Conservation (phyloP, 306 rosid species). For the Dryas drummondii region DNA sequence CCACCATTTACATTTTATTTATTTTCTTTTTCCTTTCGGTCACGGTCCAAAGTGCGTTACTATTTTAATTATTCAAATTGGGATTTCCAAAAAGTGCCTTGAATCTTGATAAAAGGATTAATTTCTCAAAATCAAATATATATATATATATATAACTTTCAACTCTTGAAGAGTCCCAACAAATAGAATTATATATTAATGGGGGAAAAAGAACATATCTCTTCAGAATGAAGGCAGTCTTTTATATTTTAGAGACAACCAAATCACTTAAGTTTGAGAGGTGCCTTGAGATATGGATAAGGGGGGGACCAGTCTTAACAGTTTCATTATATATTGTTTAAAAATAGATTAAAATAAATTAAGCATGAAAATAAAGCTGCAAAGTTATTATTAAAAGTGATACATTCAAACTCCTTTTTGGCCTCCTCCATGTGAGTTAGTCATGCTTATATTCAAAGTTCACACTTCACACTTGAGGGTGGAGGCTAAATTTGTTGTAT, state of each 20-base stretch:
- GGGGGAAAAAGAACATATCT: not conserved
- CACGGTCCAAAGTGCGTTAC: slow-evolving; percentile 37
- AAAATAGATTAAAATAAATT: not conserved
- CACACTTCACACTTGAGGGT: too few species aligned
- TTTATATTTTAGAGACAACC: not conserved
- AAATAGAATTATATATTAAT: not conserved
- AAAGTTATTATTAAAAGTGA: slow-evolving; percentile 40
- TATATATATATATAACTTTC: not conserved
- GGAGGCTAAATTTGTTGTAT: too few species aligned
- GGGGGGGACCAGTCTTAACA: slow-evolving; percentile 41
- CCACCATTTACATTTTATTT: slow-evolving; percentile 20
- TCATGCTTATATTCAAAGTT: not conserved
- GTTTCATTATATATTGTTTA: not conserved
- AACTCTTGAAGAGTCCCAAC: slow-evolving; percentile 24
- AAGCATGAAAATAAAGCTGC: slow-evolving; percentile 52
- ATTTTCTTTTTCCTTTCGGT: slow-evolving; percentile 22
- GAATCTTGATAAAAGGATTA: slow-evolving; percentile 28
- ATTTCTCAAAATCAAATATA: slow-evolving; percentile 1
- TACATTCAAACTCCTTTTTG: slow-evolving; percentile 13
- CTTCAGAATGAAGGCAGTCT: slow-evolving; percentile 7
- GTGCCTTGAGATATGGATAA: slow-evolving; percentile 11
- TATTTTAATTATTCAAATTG: slow-evolving; percentile 27
- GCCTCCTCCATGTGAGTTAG: slow-evolving; percentile 23
- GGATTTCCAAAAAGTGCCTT: slow-evolving; percentile 37
- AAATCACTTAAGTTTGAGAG: not conserved